Evolutionary conservation across 2,329 filamentous ascomycete species (phyloP).

Genomic region (Plectosphaerella cucumerina): DNA sequence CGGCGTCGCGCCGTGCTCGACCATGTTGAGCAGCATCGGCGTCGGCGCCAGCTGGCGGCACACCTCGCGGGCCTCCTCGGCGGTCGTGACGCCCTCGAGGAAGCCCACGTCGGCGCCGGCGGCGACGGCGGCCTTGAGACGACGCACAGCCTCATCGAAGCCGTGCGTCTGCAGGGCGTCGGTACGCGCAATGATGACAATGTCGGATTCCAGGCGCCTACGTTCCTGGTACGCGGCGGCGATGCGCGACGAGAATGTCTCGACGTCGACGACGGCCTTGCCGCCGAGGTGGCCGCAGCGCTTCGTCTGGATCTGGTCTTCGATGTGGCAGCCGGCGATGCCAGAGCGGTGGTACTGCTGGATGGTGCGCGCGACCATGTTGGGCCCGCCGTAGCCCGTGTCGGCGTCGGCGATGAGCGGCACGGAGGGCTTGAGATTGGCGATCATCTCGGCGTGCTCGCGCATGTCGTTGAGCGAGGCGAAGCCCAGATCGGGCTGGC

Average conservation of each 20-base stretch:
- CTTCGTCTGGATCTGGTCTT: constrained; percentile 61
- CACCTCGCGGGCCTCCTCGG: constrained; percentile 42
- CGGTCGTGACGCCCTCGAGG: constrained; percentile 51
- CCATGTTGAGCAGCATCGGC: constrained; percentile 54
- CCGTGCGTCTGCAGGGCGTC: constrained; percentile 55
- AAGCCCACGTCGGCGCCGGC: constrained; percentile 58
- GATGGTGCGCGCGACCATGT: constrained; percentile 50
- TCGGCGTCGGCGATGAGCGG: constrained; percentile 61
- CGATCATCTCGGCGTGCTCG: constrained; percentile 61
- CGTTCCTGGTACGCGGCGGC: constrained; percentile 49
- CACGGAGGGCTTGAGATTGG: constrained; percentile 47
- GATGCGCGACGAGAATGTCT: constrained; percentile 52
- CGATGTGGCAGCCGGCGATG: constrained; percentile 57
- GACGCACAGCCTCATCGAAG: constrained; percentile 49
- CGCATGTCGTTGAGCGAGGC: constrained; percentile 60
- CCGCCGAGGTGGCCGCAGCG: constrained; percentile 61
- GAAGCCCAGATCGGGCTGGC: constrained; percentile 60
- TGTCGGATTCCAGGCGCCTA: constrained; percentile 44
- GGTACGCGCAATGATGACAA: constrained; percentile 62
- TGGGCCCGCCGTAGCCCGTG: constrained; percentile 51
- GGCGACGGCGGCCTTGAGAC: constrained; percentile 45
- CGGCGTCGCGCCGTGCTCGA: constrained; percentile 52
- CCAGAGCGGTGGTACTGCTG: constrained; percentile 48
- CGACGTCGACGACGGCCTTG: constrained; percentile 52
- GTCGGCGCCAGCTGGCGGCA: constrained; percentile 42